A percentile compares a stretch with the other conserved stretches of the same genome.
Evolutionary conservation across 306 rosid species (phyloP).

Genomic region (Hippophae rhamnoides): DNA sequence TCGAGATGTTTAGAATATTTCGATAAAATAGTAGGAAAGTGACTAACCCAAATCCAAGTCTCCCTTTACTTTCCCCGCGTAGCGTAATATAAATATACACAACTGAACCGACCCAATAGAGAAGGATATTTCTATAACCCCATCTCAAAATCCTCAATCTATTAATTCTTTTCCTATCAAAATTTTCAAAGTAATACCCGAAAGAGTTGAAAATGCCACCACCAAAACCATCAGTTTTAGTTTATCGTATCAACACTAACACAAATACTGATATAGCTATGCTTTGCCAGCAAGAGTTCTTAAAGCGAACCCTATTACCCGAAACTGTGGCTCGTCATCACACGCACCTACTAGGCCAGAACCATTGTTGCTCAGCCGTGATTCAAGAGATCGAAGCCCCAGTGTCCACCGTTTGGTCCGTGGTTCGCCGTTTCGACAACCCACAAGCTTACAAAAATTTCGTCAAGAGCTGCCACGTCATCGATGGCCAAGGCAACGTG

Average conservation of each 20-base stretch:
- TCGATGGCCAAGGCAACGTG: slow-evolving; percentile 75
- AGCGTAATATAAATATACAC: not conserved
- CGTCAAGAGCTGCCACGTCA: slow-evolving; percentile 82
- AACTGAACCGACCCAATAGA: not conserved
- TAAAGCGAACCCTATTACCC: slow-evolving; percentile 24
- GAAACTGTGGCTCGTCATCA: slow-evolving; percentile 57
- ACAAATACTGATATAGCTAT: not conserved
- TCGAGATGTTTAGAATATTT: no score
- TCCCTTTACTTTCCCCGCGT: no score
- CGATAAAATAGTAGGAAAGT: slow-evolving; percentile 1
- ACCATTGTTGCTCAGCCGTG: slow-evolving; percentile 86
- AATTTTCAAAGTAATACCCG: not conserved
- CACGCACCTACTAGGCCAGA: slow-evolving; percentile 31
- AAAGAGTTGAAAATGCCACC: slow-evolving; percentile 29
- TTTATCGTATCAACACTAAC: slow-evolving; percentile 40
- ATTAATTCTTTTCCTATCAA: not conserved
- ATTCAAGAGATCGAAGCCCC: slow-evolving; percentile 78
- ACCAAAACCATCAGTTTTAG: slow-evolving; percentile 36
- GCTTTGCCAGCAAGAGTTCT: slow-evolving; percentile 8
- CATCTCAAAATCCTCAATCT: not conserved
- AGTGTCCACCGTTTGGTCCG: slow-evolving; percentile 75
- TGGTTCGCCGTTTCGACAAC: slow-evolving; percentile 88
- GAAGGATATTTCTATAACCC: not conserved
- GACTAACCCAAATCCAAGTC: slow-evolving; percentile 11
- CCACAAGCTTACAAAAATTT: slow-evolving; percentile 93